Evolutionary conservation across 768 basidiomycete genomes (phyloP).

Genomic region (Mycena maculata): DNA sequence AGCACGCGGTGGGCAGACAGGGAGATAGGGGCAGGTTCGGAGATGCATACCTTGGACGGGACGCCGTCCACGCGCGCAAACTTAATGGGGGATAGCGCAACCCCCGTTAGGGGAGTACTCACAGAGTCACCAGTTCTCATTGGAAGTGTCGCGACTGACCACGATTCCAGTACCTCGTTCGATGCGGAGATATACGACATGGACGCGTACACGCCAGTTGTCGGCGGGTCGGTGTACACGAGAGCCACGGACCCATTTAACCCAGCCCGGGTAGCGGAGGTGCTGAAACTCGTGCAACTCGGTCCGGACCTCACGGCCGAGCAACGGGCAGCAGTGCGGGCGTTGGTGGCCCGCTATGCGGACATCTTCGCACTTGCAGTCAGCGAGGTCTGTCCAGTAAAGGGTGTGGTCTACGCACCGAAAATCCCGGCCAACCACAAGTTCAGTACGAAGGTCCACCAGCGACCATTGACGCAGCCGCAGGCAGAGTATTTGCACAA

Average conservation of each 20-base stretch:
- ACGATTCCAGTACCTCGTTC: not conserved
- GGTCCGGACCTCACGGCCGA: conserved; percentile 44
- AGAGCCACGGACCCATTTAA: conserved; percentile 41
- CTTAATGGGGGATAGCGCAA: no score
- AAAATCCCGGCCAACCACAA: conserved; percentile 42
- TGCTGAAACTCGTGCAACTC: conserved; percentile 38
- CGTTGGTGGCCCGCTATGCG: conserved; percentile 44
- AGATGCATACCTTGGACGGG: not conserved
- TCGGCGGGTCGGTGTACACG: conserved; percentile 32
- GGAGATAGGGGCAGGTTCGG: not conserved
- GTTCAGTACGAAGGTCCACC: conserved; percentile 48
- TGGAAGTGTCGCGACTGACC: not conserved
- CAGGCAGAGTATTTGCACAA: conserved; percentile 46
- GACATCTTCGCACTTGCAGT: conserved; percentile 54
- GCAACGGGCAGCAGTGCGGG: conserved; percentile 38
- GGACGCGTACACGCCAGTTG: conserved; percentile 3
- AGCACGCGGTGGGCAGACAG: conserved; percentile 5
- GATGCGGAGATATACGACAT: not conserved
- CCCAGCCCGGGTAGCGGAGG: conserved; percentile 32
- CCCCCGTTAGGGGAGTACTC: no score
- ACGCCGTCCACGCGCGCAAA: conserved; percentile 1
- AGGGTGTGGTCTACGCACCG: conserved; percentile 47
- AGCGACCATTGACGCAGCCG: conserved; percentile 44
- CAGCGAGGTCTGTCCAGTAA: conserved; percentile 49
- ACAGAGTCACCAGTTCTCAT: not conserved